Base-by-base conservation (phyloP, 306 rosid genomes). In the Cicer chorassanicum region DNA sequence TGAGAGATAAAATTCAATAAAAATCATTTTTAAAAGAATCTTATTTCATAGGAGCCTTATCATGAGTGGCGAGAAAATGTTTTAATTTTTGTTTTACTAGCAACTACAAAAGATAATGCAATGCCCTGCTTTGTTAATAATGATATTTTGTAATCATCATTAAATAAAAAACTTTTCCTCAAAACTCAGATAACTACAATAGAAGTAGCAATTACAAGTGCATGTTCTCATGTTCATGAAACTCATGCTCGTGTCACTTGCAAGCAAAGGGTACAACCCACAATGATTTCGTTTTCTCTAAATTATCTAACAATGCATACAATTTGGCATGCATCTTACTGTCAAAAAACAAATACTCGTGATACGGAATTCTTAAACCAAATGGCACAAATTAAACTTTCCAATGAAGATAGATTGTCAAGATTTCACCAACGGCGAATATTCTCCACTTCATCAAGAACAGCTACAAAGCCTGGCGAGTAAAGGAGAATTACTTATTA, bases 301-400 rank as follows among this genome's bases (percentile, higher is more conserved):
- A 10, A 15, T 8, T 18, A 46, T 57, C 42, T 39, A 60, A n/a
- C 14, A 61, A 70, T 21, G 38, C 53, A 46, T 13, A 15, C 19
- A 49, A 60, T 24, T 11, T 42, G 7, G 49, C 42, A 29, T 44
- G 67, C 78, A 72, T 43, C 50, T 44, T 9, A 43, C 49, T 44
- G 43, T 57, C 43, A 66, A 56, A 56, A 55, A 67, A 67, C 19
- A 67, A 73, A 65, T 14, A 57, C 41, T 18, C 63, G 55, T 44
- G 34, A 57, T 38, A 19, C 5, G 44, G 14, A 48, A 15, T 38
- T 7, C 13, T n/a, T 15, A 39, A 55, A 48, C 40, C 39, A 65
- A 65, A 80, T 74, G 56, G 14, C 15, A 41, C 63, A 54, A 73
- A 36, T 82, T 66, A 43, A 63, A 9, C 59, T 38, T 68, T 15